Evolutionary conservation across 1,139 yeast species (phyloP), one percentile per base, ranked within the genome.

Genomic region (Yamadazyma mexicana): DNA sequence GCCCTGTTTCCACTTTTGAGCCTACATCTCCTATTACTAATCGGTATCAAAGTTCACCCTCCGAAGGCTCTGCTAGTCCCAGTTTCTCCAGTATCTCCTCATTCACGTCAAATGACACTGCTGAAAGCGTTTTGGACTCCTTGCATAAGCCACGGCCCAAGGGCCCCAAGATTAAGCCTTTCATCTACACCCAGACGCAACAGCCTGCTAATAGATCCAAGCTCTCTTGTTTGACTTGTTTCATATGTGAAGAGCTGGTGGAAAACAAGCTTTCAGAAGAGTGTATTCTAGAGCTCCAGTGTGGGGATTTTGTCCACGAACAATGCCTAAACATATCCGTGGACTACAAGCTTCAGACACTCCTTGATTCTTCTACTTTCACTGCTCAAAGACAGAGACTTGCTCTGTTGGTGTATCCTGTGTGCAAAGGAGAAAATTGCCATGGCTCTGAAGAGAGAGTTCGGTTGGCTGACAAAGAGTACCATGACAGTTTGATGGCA

Each of bases 231-330:
- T 15, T 33, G 17, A 50, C 41, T 16, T 70, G 76, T 41, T 64
- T 62, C 34, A 58, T 70, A 8, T 70, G 76, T 47, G 61, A 59
- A 11, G 75, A 70, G 39, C 48, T 54, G 9, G 53, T 69, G 11
- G 54, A 59, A 34, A 56, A 62, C 11, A 64, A 61, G 34, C 54
- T 70, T n/a, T 53, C 50, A 10, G 52, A 56, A n/a, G 76, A 70
- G 44, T 49, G 50, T 29, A 46, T 69, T 11, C 49, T 69, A 12
- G 59, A 59, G 30, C 56, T 70, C 31, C 46, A 48, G 17, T 70
- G 76, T 51, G 73, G 73, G 3, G 73, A 69, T 42, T 58, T 51
- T 36, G 52, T 66, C 20, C 76, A 70, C 44, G 64, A 64, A 31
- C 68, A 68, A 41, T 70, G 76, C 44, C 60, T 67, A 35, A 50